Evolutionary conservation across 2,329 filamentous ascomycete species (phyloP), one percentile per base, ranked within the genome.

Genomic region (Exophiala mesophila): DNA sequence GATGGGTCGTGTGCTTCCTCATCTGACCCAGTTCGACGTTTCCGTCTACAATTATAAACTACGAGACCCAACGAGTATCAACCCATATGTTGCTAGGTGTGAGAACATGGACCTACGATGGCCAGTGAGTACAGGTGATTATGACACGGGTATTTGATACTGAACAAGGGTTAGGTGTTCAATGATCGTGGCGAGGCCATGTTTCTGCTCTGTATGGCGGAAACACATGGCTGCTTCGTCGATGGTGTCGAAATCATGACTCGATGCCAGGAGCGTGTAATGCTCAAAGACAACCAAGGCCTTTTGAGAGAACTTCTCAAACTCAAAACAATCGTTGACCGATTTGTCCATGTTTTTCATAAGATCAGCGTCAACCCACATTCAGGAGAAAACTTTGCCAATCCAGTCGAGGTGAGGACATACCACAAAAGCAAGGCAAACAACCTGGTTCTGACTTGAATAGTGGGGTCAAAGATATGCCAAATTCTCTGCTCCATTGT

Each of bases 401-500:
- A 47, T 23, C 44, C 44, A 17, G 44, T 47, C 15, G 44, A 47
- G 38, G 44, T 46, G 42, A 33, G 34, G 23, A 9, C 3, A 18
- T 13, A 9, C n/a, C n/a, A n/a, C 19, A 7, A 24, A 15, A 20
- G n/a, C 5, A 24, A n/a, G 18, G 12, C n/a, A 7, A 37, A 20
- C 5, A 6, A n/a, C n/a, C n/a, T n/a, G n/a, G 23, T 34, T 4
- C 34, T 43, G 26, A 42, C 13, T 29, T 5, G 8, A 13, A 5
- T 23, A 47, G 40, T 47, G 44, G 44, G 44, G 44, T 23, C 44
- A 47, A 32, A 29, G 44, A 40, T 47, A 47, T 36, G 44, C 44
- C 24, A 47, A 47, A 33, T 47, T 47, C 39, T 37, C 31, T 15
- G 44, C 44, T 21, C 44, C 44, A 8, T 35, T 47, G 12, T 47